Evolutionary conservation across 1,139 yeast genomes (phyloP), one percentile per base, ranked within the genome.

Genomic region (Pneumocystis murina): DNA sequence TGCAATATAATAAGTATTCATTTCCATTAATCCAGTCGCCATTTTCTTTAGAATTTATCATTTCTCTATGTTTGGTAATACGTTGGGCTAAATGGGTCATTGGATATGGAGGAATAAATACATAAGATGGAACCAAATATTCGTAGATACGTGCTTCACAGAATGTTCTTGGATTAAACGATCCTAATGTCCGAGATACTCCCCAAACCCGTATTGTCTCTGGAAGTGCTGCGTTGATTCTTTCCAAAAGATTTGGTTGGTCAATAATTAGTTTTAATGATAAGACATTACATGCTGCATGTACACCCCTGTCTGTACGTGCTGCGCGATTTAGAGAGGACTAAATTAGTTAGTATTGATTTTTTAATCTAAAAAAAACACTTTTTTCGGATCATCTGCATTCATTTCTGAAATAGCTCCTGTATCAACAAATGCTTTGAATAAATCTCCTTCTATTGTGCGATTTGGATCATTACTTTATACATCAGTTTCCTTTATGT

Each of bases 301-400:
- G 99, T 17, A 92, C 99, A 67, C 98, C 99, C 75, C 92, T 94
- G 74, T 92, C 99, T 4, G 99, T 92, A 75, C 98, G 81, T 2
- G 98, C 98, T 60, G 97, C 96, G 71, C 99, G 82, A 87, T 88
- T 86, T 71, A 94, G 87, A 0, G 94, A 91, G 64, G 85, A 84
- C 72, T 60, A 16, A 28, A 14, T n/a, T 14, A 30, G 28, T 39
- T 5, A 8, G 35, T 10, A 12, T n/a, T 17, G 16, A 3, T 8
- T n/a, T 35, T 17, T 30, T 14, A 24, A 1, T 4, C 20, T 20
- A 60, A 40, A 54, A 24, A 3, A 8, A 39, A 17, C 6, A 67
- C 69, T 64, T 92, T 92, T 73, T 88, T 90, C 69, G 94, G 83
- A 73, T 92, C 98, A 67, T 84, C 85, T 3, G 96, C 84, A 74